Percentiles rank a stretch among this genome's conserved stretches.
phyloP scores from a whole-genome alignment of 345 rosid genomes.

The Murraya koenigii region DNA sequence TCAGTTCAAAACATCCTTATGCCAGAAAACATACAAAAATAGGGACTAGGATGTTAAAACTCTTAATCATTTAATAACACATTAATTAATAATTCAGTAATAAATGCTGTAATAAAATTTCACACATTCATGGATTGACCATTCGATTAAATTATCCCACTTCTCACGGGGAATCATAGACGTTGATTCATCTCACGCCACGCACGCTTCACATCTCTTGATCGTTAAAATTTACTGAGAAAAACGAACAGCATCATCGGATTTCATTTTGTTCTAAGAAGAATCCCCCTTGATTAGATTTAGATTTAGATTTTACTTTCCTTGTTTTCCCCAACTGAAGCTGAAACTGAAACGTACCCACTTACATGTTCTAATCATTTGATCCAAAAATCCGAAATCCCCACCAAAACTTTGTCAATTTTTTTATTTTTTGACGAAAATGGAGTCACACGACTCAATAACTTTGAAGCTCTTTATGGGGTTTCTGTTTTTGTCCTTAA shows the following conservation, averaged over 20 bases:
- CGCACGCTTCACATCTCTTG: background rate
- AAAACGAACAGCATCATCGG: background rate
- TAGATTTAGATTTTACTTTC: background rate
- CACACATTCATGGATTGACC: too few relatives aligned
- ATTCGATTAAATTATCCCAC: background rate
- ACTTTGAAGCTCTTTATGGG: slow-evolving; percentile 26
- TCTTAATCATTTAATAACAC: too few relatives aligned
- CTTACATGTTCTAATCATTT: background rate
- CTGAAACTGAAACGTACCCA: background rate
- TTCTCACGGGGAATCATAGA: background rate
- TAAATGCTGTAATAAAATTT: too few relatives aligned
- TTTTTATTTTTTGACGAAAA: background rate
- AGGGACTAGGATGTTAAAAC: too few relatives aligned
- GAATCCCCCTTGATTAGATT: background rate
- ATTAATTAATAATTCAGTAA: too few relatives aligned
- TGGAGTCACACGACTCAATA: background rate
- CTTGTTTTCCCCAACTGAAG: background rate
- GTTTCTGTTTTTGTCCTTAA: slow-evolving; percentile 32
- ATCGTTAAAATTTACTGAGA: background rate
- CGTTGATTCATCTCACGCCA: background rate
- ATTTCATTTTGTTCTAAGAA: background rate
- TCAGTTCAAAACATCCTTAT: too few relatives aligned
- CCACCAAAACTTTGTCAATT: background rate
- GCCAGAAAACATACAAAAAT: too few relatives aligned
- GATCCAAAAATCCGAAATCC: background rate